Base-by-base conservation (phyloP, 306 rosid species). In the Castanopsis chinensis region DNA sequence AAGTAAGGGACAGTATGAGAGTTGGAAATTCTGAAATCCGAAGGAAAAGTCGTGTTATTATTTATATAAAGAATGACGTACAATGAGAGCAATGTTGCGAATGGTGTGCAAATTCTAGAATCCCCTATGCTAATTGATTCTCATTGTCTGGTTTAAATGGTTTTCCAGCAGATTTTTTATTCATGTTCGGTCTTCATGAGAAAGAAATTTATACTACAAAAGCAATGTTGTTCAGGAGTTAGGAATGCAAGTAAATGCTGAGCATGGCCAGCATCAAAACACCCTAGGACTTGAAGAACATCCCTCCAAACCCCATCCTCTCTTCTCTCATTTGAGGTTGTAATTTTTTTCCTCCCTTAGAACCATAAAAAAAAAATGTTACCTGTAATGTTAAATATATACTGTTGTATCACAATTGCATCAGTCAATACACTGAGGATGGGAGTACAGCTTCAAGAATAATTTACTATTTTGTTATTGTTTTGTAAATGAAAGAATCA, bases 111-210 rank as follows among this genome's bases (percentile, higher is more conserved):
- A 15, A 64, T 14, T 6, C 45, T 14, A 64, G 7, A 14, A 28
- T 64, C 70, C 17, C 70, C 45, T 32, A 6, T 64, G 32, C 45
- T 53, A 52, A 19, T 4, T 28, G 37, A 15, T 45, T 43, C 21
- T 30, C 67, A 41, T 65, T n/a, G 61, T 76, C 71, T 64, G 45
- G 53, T 15, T 30, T 14, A 64, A 70, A 80, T 75, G 74, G 59
- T 78, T 80, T 35, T 80, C 73, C 80, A 82, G 88, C 83, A 67
- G 53, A 70, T 74, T 32, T 28, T 10, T 30, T 15, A 55, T 37
- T n/a, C 2, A 23, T 18, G 33, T 49, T 12, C 20, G 65, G 59
- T n/a, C 74, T 41, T 68, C 37, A 21, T 32, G 21, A 32, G 21
- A 64, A 64, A 30, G 71, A 32, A 18, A 32, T 30, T 32, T 4